Conservation (phyloP, 2,329 filamentous ascomycete species). For the Monosporascus sp. region DNA sequence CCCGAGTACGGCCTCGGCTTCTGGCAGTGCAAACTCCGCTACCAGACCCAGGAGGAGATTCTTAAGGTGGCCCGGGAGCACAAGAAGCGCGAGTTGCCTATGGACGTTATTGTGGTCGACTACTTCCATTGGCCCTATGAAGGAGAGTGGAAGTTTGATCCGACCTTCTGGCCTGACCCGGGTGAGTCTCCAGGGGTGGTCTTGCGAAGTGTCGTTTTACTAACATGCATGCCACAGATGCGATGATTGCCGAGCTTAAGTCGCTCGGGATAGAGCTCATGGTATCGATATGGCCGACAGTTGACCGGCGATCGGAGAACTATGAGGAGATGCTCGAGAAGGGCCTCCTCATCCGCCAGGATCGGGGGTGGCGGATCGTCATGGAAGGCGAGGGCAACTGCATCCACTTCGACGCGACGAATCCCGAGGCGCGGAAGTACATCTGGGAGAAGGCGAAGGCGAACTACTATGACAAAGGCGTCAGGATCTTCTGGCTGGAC, state of each 20-base stretch:
- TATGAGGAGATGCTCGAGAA: conserved; percentile 57
- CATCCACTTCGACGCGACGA: conserved; percentile 59
- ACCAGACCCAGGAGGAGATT: conserved; percentile 61
- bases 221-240: conserved; percentile 30
- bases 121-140: conserved; percentile 65
- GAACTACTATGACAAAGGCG: conserved; percentile 58
- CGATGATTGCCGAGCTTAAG: conserved; percentile 58
- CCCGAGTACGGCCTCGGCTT: conserved; percentile 63
- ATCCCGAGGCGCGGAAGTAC: conserved; percentile 51
- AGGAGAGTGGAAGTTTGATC: conserved; percentile 64
- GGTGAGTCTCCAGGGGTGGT: conserved; percentile 26
- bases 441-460: conserved; percentile 55
- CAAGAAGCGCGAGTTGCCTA: conserved; percentile 46
- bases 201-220: too few species aligned
- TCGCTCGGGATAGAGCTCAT: conserved; percentile 58
- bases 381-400: conserved; percentile 57
- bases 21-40: conserved; percentile 63
- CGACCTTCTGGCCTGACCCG: conserved; percentile 59
- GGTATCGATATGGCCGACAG: conserved; percentile 66
- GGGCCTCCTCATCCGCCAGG: conserved; percentile 55
- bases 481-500: conserved; percentile 63
- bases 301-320: conserved; percentile 54
- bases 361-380: conserved; percentile 52
- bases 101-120: conserved; percentile 63
- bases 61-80: conserved; percentile 57